Conservation (phyloP, 108 stramenopile species). For the Aurantiochytrium sp. region DNA sequence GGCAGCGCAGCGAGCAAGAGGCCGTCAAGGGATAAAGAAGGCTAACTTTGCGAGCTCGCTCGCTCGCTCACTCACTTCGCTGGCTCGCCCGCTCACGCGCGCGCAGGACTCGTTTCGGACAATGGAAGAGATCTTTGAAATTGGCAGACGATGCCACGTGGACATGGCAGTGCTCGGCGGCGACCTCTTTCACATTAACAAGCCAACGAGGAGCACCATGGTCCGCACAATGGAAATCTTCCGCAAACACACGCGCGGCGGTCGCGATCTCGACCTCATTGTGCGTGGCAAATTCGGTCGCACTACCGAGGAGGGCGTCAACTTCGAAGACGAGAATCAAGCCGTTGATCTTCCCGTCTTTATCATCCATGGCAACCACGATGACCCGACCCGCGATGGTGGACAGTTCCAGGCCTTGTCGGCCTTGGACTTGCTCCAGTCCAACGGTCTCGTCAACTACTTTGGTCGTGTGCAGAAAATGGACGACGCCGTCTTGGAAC, state of each 20-base stretch:
- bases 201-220: conserved; percentile 77
- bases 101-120: conserved; percentile 15
- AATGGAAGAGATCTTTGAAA: conserved; percentile 1
- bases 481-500: conserved; percentile 71
- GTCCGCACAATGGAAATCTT: conserved; percentile 82
- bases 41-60: background rate
- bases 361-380: conserved; percentile 95
- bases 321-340: conserved; percentile 74
- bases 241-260: conserved; percentile 50
- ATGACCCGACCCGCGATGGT: conserved; percentile 81
- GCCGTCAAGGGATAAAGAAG: background rate
- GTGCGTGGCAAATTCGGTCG: background rate
- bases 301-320: conserved; percentile 49
- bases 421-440: conserved; percentile 76
- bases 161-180: conserved; percentile 86
- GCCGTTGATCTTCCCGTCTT: conserved; percentile 87
- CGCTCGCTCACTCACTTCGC: background rate
- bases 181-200: conserved; percentile 95
- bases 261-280: background rate
- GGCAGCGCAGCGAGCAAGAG: conserved; percentile 48
- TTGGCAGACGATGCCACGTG: conserved; percentile 21
- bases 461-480: conserved; percentile 83
- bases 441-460: conserved; percentile 85
- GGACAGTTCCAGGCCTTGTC: conserved; percentile 60
- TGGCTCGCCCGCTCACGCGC: background rate